Base-by-base conservation (phyloP, 2,329 filamentous ascomycete species). In the Didymella sp. region DNA sequence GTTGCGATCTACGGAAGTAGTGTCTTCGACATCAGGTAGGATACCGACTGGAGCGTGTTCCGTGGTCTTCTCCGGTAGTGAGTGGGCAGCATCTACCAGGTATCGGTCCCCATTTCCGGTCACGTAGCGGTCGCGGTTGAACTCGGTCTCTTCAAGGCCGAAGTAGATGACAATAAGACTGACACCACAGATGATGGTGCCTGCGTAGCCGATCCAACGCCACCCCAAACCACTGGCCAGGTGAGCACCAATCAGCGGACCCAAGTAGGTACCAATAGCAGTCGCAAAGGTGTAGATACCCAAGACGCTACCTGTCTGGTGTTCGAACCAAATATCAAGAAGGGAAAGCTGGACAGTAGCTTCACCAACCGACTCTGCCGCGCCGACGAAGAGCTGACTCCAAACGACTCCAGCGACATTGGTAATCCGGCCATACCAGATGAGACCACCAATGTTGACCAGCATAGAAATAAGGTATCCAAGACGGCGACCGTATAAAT, bases 351-450 rank as follows among this genome's bases (percentile, higher is more conserved):
- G 60, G n/a, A 61, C 62, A 12, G 60, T 63, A 12, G 62, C 62
- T 49, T 65, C 62, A 37, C 47, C 62, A 3, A 62, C 58, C 2
- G 60, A 63, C 42, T 65, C 62, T 41, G 62, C 60, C 22, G 62
- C 62, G 13, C 62, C 62, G 13, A 65, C 62, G 40, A 65, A 65
- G n/a, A 65, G 38, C 56, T 65, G 62, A 27, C 62, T 65, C 60
- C 62, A 62, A 5, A 65, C 58, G 8, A 63, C 60, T 28, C 60
- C 62, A 22, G 40, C 50, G 41, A 59, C 54, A 19, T 56, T 59
- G 46, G 61, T 56, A 25, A 65, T 61, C 19, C 62, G 60, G 27
- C 58, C 58, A 61, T 61, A 65, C 62, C 62, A 65, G 35, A 63
- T 63, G 9, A 63, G 56, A 27, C 62, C 62, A 49, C 62, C 62